Conservation (phyloP, 2,329 filamentous ascomycete genomes). For the Bipolaris zeicola region DNA sequence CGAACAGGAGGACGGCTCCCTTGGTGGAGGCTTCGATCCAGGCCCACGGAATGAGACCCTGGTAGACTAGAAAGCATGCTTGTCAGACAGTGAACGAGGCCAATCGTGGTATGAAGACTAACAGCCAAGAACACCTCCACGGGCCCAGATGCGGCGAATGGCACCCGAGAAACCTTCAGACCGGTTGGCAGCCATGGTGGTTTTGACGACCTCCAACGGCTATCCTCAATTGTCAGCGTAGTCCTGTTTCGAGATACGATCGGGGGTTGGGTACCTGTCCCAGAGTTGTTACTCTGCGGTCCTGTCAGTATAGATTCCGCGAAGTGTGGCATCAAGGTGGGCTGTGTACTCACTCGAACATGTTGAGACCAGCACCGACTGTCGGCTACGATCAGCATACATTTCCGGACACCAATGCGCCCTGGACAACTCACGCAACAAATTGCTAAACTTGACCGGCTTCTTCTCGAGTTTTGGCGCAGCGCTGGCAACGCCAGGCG, state of each 20-base stretch:
- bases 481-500: conserved; percentile 48
- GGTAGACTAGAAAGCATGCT: conserved; percentile 73
- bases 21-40: conserved; percentile 99
- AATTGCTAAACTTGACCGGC: conserved; percentile 99
- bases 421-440: conserved; percentile 67
- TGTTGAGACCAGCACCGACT: conserved; percentile 89
- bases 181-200: conserved; percentile 98
- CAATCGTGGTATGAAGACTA: conserved; percentile 53
- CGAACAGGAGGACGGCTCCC: conserved; percentile 97
- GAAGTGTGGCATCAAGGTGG: conserved; percentile 6
- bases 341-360: conserved; percentile 74
- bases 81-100: conserved; percentile 48
- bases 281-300: conserved; percentile 65
- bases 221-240: conserved; percentile 62
- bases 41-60: conserved; percentile 92
- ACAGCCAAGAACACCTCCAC: conserved; percentile 95
- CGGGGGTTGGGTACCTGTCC: conserved; percentile 59
- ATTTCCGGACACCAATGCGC: not conserved
- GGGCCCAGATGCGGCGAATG: conserved; percentile 86
- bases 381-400: conserved; percentile 35
- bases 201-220: conserved; percentile 98
- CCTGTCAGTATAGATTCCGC: conserved; percentile 15
- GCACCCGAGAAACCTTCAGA: conserved; percentile 82
- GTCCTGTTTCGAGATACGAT: not conserved
- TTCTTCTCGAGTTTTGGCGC: conserved; percentile 86